phyloP scores from a whole-genome alignment of 2,329 filamentous ascomycete genomes.

The Diplocarpon rosae region DNA sequence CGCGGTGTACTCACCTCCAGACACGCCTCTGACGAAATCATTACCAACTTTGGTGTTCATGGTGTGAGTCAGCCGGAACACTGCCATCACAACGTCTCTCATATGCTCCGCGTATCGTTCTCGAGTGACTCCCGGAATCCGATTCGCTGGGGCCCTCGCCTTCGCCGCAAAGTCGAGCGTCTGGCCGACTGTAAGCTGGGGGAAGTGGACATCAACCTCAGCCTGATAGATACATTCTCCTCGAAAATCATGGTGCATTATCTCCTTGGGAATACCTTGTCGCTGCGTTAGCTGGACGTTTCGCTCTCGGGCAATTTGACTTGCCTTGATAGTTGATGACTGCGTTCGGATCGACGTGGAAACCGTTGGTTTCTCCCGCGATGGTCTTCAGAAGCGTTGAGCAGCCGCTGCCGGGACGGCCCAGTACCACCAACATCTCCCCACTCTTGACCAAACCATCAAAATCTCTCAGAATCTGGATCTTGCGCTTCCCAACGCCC shows the following conservation, averaged over 20 bases:
- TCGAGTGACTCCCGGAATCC: conserved; percentile 50
- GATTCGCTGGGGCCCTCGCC: conserved; percentile 54
- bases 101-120: conserved; percentile 40
- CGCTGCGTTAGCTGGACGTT: no score
- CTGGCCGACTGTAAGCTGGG: conserved; percentile 64
- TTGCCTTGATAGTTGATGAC: conserved; percentile 48
- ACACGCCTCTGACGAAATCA: conserved; percentile 61
- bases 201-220: conserved; percentile 65
- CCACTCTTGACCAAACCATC: conserved; percentile 50
- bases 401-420: conserved; percentile 49
- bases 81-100: conserved; percentile 51
- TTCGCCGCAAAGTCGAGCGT: conserved; percentile 64
- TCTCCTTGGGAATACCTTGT: conserved; percentile 39
- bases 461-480: conserved; percentile 45
- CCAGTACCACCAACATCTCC: conserved; percentile 56
- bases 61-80: conserved; percentile 63
- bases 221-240: conserved; percentile 65
- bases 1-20: conserved; percentile 37
- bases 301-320: no score
- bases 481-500: conserved; percentile 32
- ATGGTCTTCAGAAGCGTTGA: conserved; percentile 51
- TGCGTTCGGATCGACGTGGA: conserved; percentile 39
- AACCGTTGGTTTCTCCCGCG: conserved; percentile 39
- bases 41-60: conserved; percentile 65
- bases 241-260: conserved; percentile 49